A percentile compares a stretch with the other conserved stretches of the same genome.
phyloP scores from a whole-genome alignment of 768 basidiomycete genomes.

The Melanogaster broomeanus region DNA sequence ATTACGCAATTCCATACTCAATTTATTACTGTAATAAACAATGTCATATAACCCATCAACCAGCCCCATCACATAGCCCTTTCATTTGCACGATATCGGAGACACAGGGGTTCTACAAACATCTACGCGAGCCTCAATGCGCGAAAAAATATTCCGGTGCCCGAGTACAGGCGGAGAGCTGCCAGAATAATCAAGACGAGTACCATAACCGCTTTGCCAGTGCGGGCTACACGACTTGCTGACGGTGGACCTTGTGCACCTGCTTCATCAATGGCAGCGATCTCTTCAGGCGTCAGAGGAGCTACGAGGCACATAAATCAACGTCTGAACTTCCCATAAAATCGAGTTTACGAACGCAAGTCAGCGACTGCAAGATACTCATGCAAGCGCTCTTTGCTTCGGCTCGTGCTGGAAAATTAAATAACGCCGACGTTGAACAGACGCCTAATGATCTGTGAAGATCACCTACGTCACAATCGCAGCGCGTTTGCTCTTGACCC shows the following conservation, averaged over 20 bases:
- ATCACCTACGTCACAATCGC: conserved; percentile 63
- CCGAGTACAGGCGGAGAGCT: not conserved
- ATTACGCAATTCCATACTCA: no score
- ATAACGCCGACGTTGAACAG: not conserved
- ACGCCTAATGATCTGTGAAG: not conserved
- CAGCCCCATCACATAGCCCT: no score
- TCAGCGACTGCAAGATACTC: conserved; percentile 71
- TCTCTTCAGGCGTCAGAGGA: conserved; percentile 55
- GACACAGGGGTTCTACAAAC: no score
- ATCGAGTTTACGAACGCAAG: conserved; percentile 38
- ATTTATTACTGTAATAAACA: no score
- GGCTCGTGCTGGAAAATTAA: conserved; percentile 50
- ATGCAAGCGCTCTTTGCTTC: conserved; percentile 57
- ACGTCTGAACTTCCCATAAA: not conserved
- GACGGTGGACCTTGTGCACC: conserved; percentile 38
- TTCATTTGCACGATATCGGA: no score
- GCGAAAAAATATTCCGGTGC: not conserved
- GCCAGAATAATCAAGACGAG: not conserved
- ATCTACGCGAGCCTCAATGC: not conserved
- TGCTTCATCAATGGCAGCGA: conserved; percentile 63
- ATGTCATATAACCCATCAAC: no score
- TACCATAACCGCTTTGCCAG: not conserved
- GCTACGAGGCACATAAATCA: conserved; percentile 36
- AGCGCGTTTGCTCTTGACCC: conserved; percentile 67
- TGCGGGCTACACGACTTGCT: not conserved